Evolutionary conservation across 305 asterid species (phyloP).

Genomic region (Rubia occidens): DNA sequence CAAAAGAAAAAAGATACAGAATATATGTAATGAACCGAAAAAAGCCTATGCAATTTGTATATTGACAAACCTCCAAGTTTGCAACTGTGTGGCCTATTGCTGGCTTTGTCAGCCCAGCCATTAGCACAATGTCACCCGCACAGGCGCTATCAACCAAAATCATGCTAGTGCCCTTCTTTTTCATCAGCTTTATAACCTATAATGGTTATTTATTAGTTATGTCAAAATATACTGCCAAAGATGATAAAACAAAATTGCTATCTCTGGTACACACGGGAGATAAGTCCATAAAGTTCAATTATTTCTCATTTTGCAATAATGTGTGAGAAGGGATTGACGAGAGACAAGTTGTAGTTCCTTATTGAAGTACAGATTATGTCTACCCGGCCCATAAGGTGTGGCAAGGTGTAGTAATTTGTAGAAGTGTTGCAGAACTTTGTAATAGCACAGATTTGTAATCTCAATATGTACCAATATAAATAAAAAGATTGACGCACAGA

Average conservation of each 20-base stretch:
- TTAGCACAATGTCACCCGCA: conserved; percentile 91
- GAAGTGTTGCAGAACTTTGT: not conserved
- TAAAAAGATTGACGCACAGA: not conserved
- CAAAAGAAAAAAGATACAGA: not conserved
- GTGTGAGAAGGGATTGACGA: not conserved
- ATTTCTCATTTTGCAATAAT: not conserved
- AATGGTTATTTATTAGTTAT: conserved; percentile 11
- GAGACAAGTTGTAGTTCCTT: not conserved
- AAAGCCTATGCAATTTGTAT: not conserved
- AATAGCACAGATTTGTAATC: not conserved
- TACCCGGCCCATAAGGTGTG: not conserved
- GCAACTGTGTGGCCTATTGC: conserved; percentile 96
- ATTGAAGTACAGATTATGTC: not conserved
- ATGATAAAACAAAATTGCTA: too few species aligned
- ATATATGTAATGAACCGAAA: not conserved
- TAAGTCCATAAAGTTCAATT: not conserved
- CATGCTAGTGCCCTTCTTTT: conserved; percentile 73
- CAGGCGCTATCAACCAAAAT: conserved; percentile 81
- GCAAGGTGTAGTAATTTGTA: not conserved
- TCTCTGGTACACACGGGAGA: not conserved
- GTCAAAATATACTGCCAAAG: not conserved
- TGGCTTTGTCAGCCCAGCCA: conserved; percentile 86
- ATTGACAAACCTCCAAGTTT: conserved; percentile 55
- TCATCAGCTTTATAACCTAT: conserved; percentile 89
- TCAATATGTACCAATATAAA: not conserved